Percentiles rank a stretch among this genome's conserved stretches.
Evolutionary conservation across 176 grass and related monocot species (phyloP).

Genomic region (Elymus sibiricus): DNA sequence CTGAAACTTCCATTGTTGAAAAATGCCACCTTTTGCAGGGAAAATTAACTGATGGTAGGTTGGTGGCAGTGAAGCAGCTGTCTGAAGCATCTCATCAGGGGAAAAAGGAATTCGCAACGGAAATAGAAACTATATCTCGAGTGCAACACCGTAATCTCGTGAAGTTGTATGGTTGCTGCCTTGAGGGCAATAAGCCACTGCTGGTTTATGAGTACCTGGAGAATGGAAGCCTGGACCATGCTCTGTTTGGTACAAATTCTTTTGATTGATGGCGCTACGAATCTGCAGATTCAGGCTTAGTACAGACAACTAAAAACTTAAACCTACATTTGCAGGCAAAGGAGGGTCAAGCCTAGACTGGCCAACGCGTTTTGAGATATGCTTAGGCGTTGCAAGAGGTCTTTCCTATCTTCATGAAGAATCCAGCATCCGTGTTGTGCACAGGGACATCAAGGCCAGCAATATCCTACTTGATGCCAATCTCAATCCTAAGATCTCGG

Average conservation of each 20-base stretch:
- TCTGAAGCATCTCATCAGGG: too few species aligned
- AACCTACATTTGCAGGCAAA: constrained; percentile 45
- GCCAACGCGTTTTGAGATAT: constrained; percentile 75
- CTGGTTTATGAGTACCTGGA: constrained; percentile 88
- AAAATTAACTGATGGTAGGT: too few species aligned
- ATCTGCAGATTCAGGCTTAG: not conserved
- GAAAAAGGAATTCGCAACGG: too few species aligned
- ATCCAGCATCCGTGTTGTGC: constrained; percentile 70
- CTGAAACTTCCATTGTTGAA: constrained; percentile 3
- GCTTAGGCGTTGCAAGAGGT: constrained; percentile 69
- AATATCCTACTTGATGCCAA: constrained; percentile 73
- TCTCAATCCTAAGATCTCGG: constrained; percentile 85
- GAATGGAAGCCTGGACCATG: constrained; percentile 85
- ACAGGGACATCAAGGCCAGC: constrained; percentile 88
- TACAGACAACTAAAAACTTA: not conserved
- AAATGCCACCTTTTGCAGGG: constrained; percentile 44
- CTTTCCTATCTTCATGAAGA: constrained; percentile 83
- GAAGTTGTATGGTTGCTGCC: not conserved
- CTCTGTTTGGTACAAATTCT: constrained; percentile 61
- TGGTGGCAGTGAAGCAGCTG: too few species aligned
- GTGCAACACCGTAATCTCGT: too few species aligned
- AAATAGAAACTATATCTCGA: too few species aligned
- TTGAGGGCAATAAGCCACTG: constrained; percentile 69
- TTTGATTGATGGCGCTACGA: not conserved
- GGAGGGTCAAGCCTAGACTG: constrained; percentile 49